Evolutionary conservation across 2,329 filamentous ascomycete genomes (phyloP), one percentile per base, ranked within the genome.

Genomic region (Leptodontidium sp.): DNA sequence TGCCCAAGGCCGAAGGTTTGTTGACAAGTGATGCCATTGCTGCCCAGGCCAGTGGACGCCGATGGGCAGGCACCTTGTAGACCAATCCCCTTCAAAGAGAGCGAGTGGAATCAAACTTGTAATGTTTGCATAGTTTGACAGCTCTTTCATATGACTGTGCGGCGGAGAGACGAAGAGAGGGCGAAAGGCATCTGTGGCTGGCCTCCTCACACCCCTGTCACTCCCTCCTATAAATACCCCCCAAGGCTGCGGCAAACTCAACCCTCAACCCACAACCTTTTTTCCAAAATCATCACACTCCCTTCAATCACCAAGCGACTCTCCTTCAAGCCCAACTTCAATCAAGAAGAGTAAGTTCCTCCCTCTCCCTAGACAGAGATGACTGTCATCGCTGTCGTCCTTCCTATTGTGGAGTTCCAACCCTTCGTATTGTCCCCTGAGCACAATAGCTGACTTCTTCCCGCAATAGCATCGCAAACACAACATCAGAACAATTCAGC

Each of bases 211-310:
- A 43, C 32, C 45, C 47, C 45, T 40, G 29, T 52, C 61, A 53
- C 14, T 52, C 24, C 32, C 24, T 52, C 47, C n/a, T 64, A 53
- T 53, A 29, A 38, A 40, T 35, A 43, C 43, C 11, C 47, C 26
- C 47, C n/a, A 64, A 38, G 61, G 35, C 47, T 40, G 47, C 24
- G 32, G 29, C 12, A 21, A 32, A 49, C 40, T 40, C 47, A 26
- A 52, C 32, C 32, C 8, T 40, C 45, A 45, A 8, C 45, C 61
- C 61, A 55, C 61, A 50, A 52, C 57, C 14, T 38, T 17, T 40
- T 40, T 64, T 40, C 35, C 61, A 64, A 53, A 43, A 26, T n/a
- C 29, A 61, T 8, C 21, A 64, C 47, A 50, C 49, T 53, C 35
- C 12, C 55, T 40, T 38, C 11, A 17, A 26, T 43, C 50, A 50